Evolutionary conservation across 2,329 filamentous ascomycete species (phyloP), one percentile per base, ranked within the genome.

Genomic region (Elsinoe ampelina): DNA sequence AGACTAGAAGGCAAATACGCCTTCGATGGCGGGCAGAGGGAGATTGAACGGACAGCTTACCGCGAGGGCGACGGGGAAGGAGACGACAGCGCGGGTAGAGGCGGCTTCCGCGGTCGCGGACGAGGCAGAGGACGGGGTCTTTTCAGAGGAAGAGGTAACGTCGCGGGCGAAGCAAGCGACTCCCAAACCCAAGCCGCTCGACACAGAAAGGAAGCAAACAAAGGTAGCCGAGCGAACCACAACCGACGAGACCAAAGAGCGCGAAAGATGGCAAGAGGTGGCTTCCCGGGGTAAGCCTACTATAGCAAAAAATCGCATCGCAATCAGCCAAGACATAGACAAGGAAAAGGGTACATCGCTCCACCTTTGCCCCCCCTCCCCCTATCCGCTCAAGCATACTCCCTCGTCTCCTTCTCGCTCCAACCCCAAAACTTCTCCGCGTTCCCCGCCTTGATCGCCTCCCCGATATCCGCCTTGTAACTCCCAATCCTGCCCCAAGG

Each of bases 221-320:
- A 95, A 70, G 79, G 84, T 2, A 87, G 86, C 19, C 77, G 86
- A 59, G 90, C 89, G 32, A 95, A 95, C 67, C 90, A 95, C 68
- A 93, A 89, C 69, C 81, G 91, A 22, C 80, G 89, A 51, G 87
- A 95, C 66, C 79, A 81, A 64, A 71, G 80, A 58, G 81, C 80
- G 45, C 80, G 72, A 67, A 84, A 84, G 69, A 80, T 84, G 73
- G 80, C 80, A 2, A 73, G 80, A 60, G 80, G 75, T 54, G 80
- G 80, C 1, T 73, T 77, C 59, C 57, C 74, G 10, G 74, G 72
- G 6, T 75, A 26, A 55, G 3, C 5, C 17, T 32, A 5, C 3
- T 12, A 35, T 22, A 4, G 19, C 34, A 15, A 35, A 11, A 6
- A 41, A 10, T 12, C 36, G 32, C 39, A 54, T 39, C 17, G 32